Evolutionary conservation across 164 flowering plant species (phyloP), one percentile per base, ranked within the genome.

Genomic region (Macadamia tetraphylla): DNA sequence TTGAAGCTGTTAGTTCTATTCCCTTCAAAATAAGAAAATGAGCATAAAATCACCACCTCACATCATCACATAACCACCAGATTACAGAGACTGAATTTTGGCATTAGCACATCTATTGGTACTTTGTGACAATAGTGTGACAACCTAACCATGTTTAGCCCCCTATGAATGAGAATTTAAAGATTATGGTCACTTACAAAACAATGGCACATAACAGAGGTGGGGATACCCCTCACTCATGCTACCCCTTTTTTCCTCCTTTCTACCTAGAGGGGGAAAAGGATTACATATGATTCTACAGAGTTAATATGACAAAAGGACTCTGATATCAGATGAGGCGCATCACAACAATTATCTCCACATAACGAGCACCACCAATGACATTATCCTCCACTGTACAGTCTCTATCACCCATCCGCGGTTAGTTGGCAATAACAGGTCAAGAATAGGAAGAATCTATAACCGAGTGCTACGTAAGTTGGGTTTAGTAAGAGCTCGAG

Each of bases 401-500:
- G 63, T 61, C 58, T 23, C 55, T 58, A 63, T 58, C 67, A 65
- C 57, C 65, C 53, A 69, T 59, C 49, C 51, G 56, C 55, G 51
- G 68, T 73, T 66, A 76, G 83, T 81, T 75, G 72, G 76, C 43
- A 58, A 70, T 65, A 57, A 73, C 60, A 74, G 73, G 77, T 35
- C 60, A 76, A 68, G n/a, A n/a, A n/a, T 23, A 49, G 17, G 65
- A 71, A 58, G 56, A 62, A 64, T 56, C 78, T 81, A 85, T 51
- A 70, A 71, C 78, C 84, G 79, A 65, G 55, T 29, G 73, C 63
- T 72, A 65, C 71, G 79, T 13, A 58, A 80, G 77, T 79, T 76
- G 64, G 86, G 82, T 79, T 84, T 90, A 0, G 85, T 80, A 32
- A 90, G 84, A 31, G 79, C 89, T 81, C 76, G 83, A 3, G 74